Evolutionary conservation across 345 rosid genomes (phyloP), one percentile per base, ranked within the genome.

Genomic region (Eucalyptus pauciflora): DNA sequence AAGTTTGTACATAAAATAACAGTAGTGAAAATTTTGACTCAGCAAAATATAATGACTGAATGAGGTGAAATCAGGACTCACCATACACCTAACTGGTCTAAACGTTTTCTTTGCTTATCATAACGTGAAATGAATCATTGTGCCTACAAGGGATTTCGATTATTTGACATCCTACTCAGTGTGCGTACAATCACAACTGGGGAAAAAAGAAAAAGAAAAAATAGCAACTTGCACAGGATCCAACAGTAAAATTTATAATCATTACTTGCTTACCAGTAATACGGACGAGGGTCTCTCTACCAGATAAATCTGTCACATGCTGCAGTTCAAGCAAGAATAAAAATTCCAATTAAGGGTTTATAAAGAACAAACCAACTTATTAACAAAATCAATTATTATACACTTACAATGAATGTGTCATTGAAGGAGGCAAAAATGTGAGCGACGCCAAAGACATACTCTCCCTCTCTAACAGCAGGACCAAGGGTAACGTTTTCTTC

Each of bases 291-390:
- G 99, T 97, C 94, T 97, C 99, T 87, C 98, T 94, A 62, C 99
- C 99, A 56, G 99, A 96, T 90, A 97, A 76, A 92, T 97, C 99
- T 88, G 99, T 97, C 67, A 97, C 98, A 60, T 97, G 99, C 99
- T 96, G 94, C 88, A 88, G 37, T 67, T 17, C 56, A 86, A 7
- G 17, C 29, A 88, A 25, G 89, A 16, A 49, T 25, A 52, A 54
- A 71, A 41, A 22, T 51, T 51, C 48, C 5, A 8, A 87, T 37
- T 37, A 83, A 43, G 13, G 15, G 4, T 15, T 3, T 10, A 37
- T 9, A 58, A 64, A 27, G 46, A 88, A 60, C 86, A 88, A 80
- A 48, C n/a, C 2, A 54, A 45, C 41, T 79, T 18, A 27, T 6
- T 45, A 85, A 50, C 7, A 16, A 17, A 69, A 10, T 7, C 31